Evolutionary conservation across 305 asterid genomes (phyloP).

Genomic region (Fraxinus xanthoxyloides): DNA sequence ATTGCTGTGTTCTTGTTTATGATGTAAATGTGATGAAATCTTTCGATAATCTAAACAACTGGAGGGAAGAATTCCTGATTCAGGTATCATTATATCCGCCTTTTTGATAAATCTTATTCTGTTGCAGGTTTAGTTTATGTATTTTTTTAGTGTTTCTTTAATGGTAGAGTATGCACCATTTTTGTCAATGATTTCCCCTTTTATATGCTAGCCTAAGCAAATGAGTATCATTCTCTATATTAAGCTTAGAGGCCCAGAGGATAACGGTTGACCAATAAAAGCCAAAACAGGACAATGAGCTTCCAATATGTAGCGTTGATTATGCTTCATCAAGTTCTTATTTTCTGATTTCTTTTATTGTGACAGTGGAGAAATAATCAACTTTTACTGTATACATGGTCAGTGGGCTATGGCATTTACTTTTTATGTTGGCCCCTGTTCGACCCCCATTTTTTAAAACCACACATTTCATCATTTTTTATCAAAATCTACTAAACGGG

Average conservation of each 20-base stretch:
- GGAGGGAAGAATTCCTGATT: slow-evolving; percentile 94
- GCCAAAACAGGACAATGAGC: not conserved
- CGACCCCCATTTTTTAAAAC: no score
- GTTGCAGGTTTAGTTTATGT: not conserved
- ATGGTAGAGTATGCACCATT: not conserved
- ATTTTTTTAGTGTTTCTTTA: not conserved
- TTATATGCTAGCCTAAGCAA: not conserved
- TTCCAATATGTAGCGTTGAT: not conserved
- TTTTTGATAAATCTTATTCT: slow-evolving; percentile 5
- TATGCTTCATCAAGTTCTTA: not conserved
- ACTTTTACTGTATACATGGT: not conserved
- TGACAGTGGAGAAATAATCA: not conserved
- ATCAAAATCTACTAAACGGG: not conserved
- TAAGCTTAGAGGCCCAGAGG: not conserved
- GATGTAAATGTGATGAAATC: slow-evolving; percentile 90
- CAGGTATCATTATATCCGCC: slow-evolving; percentile 48
- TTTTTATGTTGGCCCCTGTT: not conserved
- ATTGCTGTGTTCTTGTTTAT: slow-evolving; percentile 92
- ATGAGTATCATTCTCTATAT: not conserved
- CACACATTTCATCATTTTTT: not conserved
- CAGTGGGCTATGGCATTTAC: not conserved
- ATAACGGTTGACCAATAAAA: not conserved
- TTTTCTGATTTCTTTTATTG: not conserved
- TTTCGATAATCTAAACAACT: slow-evolving; percentile 81
- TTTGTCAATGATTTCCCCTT: not conserved